Evolutionary conservation across 2,329 filamentous ascomycete species (phyloP).

Genomic region (Sporothrix sp.): DNA sequence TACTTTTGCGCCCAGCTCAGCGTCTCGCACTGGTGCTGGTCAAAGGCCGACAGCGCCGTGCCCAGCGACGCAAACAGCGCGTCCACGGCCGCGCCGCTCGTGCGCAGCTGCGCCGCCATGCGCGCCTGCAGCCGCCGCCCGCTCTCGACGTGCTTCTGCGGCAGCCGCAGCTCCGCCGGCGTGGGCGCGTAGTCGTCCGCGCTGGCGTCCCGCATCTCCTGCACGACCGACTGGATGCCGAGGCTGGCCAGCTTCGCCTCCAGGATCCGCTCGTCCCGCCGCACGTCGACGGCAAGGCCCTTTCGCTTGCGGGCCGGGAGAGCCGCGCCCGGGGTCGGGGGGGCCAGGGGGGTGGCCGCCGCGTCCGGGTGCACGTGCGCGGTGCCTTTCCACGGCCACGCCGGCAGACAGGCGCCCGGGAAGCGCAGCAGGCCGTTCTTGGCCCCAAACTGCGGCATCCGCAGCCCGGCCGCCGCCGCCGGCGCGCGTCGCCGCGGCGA

Average conservation of each 20-base stretch:
- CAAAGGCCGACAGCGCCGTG: slow-evolving; percentile 64
- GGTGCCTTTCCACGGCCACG: slow-evolving; percentile 61
- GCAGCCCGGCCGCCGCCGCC: slow-evolving; percentile 21
- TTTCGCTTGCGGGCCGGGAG: slow-evolving; percentile 38
- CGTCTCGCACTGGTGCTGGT: slow-evolving; percentile 64
- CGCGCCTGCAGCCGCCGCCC: slow-evolving; percentile 43
- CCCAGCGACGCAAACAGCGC: slow-evolving; percentile 49
- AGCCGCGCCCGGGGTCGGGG: too few species aligned
- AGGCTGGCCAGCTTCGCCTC: slow-evolving; percentile 27
- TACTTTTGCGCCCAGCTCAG: slow-evolving; percentile 78
- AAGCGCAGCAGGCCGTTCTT: slow-evolving; percentile 44
- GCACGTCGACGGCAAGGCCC: slow-evolving; percentile 34
- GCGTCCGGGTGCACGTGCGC: slow-evolving; percentile 39
- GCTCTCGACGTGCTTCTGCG: slow-evolving; percentile 47
- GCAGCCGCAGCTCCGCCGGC: slow-evolving; percentile 42
- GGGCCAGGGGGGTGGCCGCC: neutral
- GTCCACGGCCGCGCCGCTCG: slow-evolving; percentile 14
- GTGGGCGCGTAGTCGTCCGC: slow-evolving; percentile 34
- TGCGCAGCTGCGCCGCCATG: slow-evolving; percentile 37
- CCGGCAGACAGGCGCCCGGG: slow-evolving; percentile 55
- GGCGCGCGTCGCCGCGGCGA: slow-evolving; percentile 37
- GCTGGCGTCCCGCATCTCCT: slow-evolving; percentile 27
- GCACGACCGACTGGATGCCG: slow-evolving; percentile 27
- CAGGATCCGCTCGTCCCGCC: slow-evolving; percentile 35
- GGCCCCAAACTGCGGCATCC: slow-evolving; percentile 34